Evolutionary conservation across 2,329 filamentous ascomycete genomes (phyloP), one percentile per base, ranked within the genome.

Genomic region (Scedosporium dehoogii): DNA sequence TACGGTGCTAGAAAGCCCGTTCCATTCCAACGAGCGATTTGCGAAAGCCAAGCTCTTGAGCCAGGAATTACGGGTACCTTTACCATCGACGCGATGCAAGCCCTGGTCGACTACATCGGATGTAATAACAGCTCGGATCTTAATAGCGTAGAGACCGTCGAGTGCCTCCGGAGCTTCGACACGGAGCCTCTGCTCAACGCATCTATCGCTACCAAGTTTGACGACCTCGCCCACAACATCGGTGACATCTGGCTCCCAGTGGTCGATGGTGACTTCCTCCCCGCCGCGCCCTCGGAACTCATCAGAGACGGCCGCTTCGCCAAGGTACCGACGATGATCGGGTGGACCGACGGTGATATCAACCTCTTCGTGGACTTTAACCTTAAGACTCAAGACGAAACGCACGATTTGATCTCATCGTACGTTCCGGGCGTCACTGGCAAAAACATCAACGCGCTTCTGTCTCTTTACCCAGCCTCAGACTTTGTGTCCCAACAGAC

Each of bases 291-390:
- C 18, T 82, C 81, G 16, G 69, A 78, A 4, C 83, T 86, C 67
- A 75, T 90, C 6, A 72, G 73, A 0, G 71, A 78, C 4, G 84
- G 84, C 29, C 77, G 79, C 12, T 88, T 89, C 66, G 81, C 88
- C 64, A 79, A 83, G 62, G 82, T 89, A 0, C 85, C 85, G 1
- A 81, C 88, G 59, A 78, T 90, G 25, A 75, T 80, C 48, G 86
- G 87, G 14, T 81, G 78, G 78, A 73, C 70, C 48, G 68, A 80
- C 33, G 70, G 77, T 62, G 79, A 82, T 67, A 63, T 78, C 5
- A 75, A 76, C 7, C 68, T 74, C 29, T 79, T 77, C 68, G 79
- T 76, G 2, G 70, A 76, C 65, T 60, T 68, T 3, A 69, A 64
- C 48, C 78, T 81, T 64, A 64, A 69, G 7, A 80, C 74, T 0